Conservation (phyloP, 345 rosid species). For the Lepidium didymum region DNA sequence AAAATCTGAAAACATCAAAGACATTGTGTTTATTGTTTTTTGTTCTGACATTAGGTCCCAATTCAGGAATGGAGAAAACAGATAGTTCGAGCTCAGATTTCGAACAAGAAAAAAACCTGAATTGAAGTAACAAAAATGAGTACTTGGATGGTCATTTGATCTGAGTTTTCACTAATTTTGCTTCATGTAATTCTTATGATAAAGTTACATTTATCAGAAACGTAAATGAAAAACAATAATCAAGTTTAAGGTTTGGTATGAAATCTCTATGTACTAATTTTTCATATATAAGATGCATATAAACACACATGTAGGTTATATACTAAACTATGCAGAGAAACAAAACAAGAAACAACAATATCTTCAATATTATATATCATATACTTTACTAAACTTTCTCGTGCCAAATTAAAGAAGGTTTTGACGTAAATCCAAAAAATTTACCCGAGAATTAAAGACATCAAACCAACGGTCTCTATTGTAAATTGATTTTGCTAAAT, state of each 20-base stretch:
- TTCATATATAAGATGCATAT: background rate
- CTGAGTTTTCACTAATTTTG: background rate
- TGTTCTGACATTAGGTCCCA: conserved; percentile 42
- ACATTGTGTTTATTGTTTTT: background rate
- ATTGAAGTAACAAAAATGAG: background rate
- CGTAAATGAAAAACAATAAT: background rate
- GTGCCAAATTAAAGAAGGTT: background rate
- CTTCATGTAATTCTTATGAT: background rate
- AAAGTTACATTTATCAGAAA: background rate
- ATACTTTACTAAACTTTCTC: conserved; percentile 3
- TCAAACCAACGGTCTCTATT: conserved; percentile 19
- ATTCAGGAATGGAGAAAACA: conserved; percentile 63
- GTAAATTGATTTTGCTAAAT: background rate
- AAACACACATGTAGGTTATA: background rate
- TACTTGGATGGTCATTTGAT: background rate
- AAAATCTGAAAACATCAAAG: background rate
- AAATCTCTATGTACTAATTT: background rate
- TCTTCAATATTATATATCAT: background rate
- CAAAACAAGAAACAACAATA: background rate
- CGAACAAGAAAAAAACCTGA: background rate
- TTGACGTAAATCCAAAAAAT: background rate
- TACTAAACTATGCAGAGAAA: background rate
- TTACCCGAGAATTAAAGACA: background rate
- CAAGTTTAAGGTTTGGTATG: background rate
- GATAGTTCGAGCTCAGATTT: conserved; percentile 29